Base-by-base conservation (phyloP, 495 filamentous ascomycete species). In the Parathielavia hyrcaniae region DNA sequence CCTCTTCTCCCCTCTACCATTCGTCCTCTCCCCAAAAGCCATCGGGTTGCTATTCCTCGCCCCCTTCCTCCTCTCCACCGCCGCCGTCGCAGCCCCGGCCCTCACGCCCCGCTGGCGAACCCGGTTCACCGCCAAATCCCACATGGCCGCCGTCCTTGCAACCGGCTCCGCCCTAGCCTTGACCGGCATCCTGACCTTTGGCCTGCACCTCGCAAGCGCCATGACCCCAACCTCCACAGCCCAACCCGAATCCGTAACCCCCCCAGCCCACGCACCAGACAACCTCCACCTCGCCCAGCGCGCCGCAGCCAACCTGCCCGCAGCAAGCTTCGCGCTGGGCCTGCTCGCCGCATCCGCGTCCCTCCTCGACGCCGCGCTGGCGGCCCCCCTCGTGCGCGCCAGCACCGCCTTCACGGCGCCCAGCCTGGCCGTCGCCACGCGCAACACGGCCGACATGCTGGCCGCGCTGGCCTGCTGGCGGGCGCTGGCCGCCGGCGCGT, bases 1-100 rank as follows among this genome's bases (percentile, higher is more conserved):
- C 6, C 61, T 80, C 38, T 77, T 80, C 67, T 52, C 70, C 6
- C 69, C 74, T 4, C 68, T 74, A 16, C 75, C 77, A 16, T 75
- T 76, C 61, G 63, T 67, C 59, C 64, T 77, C 55, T 63, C 68
- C 30, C 66, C 73, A 5, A 56, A 61, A 9, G 64, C 64, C 4
- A 57, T 80, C 13, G 79, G 79, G 11, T 61, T 64, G 35, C 59
- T 81, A n/a, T 69, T 79, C 64, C 67, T 67, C 10, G 70, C 63
- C 0, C 72, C 76, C 0, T 76, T 72, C 60, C 53, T 77, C 14
- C 67, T 77, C 38, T 70, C 66, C 34, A 63, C 62, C 30, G 63
- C 61, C 51, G 50, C 64, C 10, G 64, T 68, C 9, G 63, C 68
- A 1, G 51, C 53, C 12, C 67, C 74, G 0, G 50, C 59, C 20